Evolutionary conservation across 2,329 filamentous ascomycete species (phyloP).

Genomic region (Xylariaceae sp.): DNA sequence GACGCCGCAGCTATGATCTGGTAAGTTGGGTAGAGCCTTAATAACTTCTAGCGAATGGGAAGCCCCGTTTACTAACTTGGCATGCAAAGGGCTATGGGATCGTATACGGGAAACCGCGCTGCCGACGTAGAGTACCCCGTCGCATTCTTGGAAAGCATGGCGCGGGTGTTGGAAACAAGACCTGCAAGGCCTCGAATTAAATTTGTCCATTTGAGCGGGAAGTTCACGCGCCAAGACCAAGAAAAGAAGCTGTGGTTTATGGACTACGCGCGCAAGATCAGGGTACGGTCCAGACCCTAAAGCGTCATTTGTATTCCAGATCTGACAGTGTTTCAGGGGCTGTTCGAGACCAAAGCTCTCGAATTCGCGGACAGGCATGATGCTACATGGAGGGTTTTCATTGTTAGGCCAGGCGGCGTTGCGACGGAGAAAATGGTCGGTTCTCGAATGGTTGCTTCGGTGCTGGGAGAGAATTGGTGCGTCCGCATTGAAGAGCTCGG

Average conservation of each 20-base stretch:
- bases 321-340: conserved; percentile 27
- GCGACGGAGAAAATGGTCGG: conserved; percentile 14
- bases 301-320: neutral
- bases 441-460: conserved; percentile 11
- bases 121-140: conserved; percentile 38
- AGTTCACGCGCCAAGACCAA: conserved; percentile 44
- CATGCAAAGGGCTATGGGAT: conserved; percentile 33
- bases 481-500: conserved; percentile 34
- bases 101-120: conserved; percentile 29
- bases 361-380: conserved; percentile 32
- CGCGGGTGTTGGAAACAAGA: conserved; percentile 24
- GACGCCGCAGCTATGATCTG: conserved; percentile 42
- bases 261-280: conserved; percentile 37
- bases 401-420: conserved; percentile 34
- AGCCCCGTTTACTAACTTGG: neutral
- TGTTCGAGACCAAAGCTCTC: conserved; percentile 31
- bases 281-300: conserved; percentile 24
- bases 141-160: conserved; percentile 33
- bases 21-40: conserved; percentile 20
- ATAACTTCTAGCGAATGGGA: neutral
- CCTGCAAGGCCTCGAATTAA: conserved; percentile 32
- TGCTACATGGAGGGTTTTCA: conserved; percentile 27
- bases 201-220: conserved; percentile 45
- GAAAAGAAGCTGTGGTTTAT: conserved; percentile 39
- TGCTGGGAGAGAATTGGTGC: conserved; percentile 34